A percentile compares a stretch with the other conserved stretches of the same genome.
Conservation (phyloP, 768 basidiomycete genomes). For the Termitomyces heimii region DNA sequence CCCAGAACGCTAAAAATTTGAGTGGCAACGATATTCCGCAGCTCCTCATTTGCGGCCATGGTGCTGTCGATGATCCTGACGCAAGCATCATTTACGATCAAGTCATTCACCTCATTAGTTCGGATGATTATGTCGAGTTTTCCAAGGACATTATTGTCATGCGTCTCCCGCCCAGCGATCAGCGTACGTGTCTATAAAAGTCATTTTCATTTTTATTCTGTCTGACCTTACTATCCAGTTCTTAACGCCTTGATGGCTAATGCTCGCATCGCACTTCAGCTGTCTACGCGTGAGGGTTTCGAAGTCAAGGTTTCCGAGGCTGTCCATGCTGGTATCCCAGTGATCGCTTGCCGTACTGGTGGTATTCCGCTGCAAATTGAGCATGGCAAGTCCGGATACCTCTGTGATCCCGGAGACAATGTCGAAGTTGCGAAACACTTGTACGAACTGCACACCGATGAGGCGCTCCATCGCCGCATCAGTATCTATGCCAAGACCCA, state of each 20-base stretch:
- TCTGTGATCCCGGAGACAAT: constrained; percentile 76
- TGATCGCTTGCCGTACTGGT: constrained; percentile 81
- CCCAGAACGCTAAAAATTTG: constrained; percentile 33
- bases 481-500: constrained; percentile 66
- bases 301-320: constrained; percentile 97
- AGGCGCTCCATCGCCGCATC: constrained; percentile 56
- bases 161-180: constrained; percentile 77
- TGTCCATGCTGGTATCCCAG: constrained; percentile 84
- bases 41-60: constrained; percentile 82
- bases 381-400: constrained; percentile 83
- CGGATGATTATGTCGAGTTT: constrained; percentile 45
- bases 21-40: constrained; percentile 58
- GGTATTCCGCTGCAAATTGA: constrained; percentile 92
- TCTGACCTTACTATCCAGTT: constrained; percentile 34
- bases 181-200: constrained; percentile 46
- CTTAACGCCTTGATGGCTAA: constrained; percentile 88
- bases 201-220: not conserved
- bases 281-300: constrained; percentile 92
- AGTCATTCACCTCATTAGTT: constrained; percentile 53
- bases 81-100: constrained; percentile 89
- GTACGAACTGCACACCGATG: constrained; percentile 73
- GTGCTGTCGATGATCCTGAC: constrained; percentile 93
- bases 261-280: constrained; percentile 83
- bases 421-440: constrained; percentile 70
- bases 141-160: constrained; percentile 69